These are phyloP conservation scores for Candida verbasci DNA, from an alignment of 805 yeast species.

Conservation along the genomic window DNA sequence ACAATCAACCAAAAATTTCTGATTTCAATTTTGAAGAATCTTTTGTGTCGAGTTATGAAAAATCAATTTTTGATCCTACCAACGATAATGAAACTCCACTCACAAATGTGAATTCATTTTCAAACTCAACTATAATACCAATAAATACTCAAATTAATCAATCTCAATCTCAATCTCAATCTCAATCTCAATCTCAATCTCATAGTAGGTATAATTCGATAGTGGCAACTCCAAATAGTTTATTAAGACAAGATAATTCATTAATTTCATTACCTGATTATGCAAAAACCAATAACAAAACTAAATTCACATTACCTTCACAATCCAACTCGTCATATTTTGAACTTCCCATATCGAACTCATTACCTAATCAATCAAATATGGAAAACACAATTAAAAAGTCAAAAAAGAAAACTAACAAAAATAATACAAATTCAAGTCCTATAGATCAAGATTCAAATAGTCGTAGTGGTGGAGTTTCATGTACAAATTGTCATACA, in stretches of 20 bases:
- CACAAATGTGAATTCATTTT: not conserved
- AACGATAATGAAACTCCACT: no score
- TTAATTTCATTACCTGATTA: constrained; percentile 28
- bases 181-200: constrained; percentile 1
- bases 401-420: not conserved
- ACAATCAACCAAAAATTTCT: no score
- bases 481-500: constrained; percentile 55
- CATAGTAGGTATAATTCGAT: not conserved
- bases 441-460: not conserved
- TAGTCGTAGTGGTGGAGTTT: constrained; percentile 1
- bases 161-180: constrained; percentile 1
- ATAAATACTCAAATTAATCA: constrained; percentile 6
- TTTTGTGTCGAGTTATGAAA: constrained; percentile 5
- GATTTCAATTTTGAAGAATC: constrained; percentile 7
- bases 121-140: constrained; percentile 1
- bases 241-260: constrained; percentile 22
- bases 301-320: constrained; percentile 1
- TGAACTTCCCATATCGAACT: constrained; percentile 3
- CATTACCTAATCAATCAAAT: not conserved
- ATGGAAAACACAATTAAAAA: constrained; percentile 1
- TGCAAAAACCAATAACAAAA: not conserved
- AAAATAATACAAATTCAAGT: not conserved
- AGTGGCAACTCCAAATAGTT: constrained; percentile 16
- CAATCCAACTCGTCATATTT: constrained; percentile 4
- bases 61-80: constrained; percentile 8